Evolutionary conservation across 2,329 filamentous ascomycete species (phyloP).

Genomic region (Nemania sp.): DNA sequence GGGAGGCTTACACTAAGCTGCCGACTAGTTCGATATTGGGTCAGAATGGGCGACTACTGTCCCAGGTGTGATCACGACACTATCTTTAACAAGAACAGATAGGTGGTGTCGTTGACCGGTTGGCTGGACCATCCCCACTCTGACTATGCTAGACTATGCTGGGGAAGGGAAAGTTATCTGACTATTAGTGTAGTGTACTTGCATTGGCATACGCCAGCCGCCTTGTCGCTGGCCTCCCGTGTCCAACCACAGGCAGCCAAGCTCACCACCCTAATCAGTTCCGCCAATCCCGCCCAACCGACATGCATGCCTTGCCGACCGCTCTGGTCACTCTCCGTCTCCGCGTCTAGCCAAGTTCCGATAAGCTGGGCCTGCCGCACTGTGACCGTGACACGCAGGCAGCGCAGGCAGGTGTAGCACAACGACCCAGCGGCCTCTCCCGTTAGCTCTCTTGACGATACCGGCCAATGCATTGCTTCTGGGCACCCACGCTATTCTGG

Average conservation of each 20-base stretch:
- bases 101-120: neutral
- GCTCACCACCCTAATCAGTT: conserved; percentile 9
- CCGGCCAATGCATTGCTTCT: conserved; percentile 20
- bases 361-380: conserved; percentile 38
- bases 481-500: conserved; percentile 1
- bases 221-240: conserved; percentile 14
- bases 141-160: conserved; percentile 14
- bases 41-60: no score
- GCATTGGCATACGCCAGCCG: conserved; percentile 28
- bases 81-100: no score
- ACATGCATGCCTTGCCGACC: conserved; percentile 25
- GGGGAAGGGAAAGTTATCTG: conserved; percentile 22
- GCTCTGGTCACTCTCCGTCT: conserved; percentile 24
- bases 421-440: conserved; percentile 30
- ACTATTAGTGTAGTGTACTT: conserved; percentile 18
- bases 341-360: conserved; percentile 27
- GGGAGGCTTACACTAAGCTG: no score
- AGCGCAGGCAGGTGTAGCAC: conserved; percentile 28
- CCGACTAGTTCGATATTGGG: no score
- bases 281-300: conserved; percentile 19
- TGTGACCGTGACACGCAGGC: conserved; percentile 33
- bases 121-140: conserved; percentile 21
- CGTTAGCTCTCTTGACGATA: conserved; percentile 21
- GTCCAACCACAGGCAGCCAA: conserved; percentile 16
- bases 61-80: no score